phyloP scores from a whole-genome alignment of 2,329 filamentous ascomycete genomes.

The Botrytis elliptica region DNA sequence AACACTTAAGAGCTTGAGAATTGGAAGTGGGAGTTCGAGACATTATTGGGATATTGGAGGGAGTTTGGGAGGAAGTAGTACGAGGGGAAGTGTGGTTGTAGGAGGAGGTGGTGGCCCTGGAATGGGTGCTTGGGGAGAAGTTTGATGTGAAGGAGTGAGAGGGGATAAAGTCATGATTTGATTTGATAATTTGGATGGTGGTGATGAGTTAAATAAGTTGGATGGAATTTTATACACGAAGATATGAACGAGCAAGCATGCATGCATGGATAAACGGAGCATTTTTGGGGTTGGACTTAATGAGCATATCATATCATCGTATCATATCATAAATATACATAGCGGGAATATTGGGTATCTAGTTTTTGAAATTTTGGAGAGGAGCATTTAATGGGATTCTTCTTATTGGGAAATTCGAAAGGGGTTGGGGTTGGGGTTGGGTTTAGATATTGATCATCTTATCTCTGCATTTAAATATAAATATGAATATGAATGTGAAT shows the following conservation, averaged over 20 bases:
- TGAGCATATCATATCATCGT: neutral
- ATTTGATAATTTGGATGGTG: neutral
- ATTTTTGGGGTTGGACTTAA: neutral
- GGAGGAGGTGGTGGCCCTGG: conserved; percentile 53
- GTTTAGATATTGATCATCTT: neutral
- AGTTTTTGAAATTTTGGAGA: neutral
- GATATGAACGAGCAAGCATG: neutral
- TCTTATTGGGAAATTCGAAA: neutral
- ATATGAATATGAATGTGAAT: neutral
- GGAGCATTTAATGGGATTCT: neutral
- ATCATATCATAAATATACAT: neutral
- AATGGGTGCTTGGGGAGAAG: conserved; percentile 8
- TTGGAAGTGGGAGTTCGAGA: conserved; percentile 63
- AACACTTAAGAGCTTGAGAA: conserved; percentile 21
- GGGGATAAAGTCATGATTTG: neutral
- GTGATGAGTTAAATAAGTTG: neutral
- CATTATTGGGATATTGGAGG: conserved; percentile 89
- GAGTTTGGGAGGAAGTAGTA: conserved; percentile 57
- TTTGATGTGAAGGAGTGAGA: neutral
- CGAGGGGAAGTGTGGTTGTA: conserved; percentile 70
- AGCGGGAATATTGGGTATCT: neutral
- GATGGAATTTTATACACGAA: neutral
- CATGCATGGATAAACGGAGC: neutral
- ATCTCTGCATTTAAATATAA: neutral
- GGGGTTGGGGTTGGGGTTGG: neutral